phyloP scores from a whole-genome alignment of 1,284 basidiomycete genomes.

The Ustilago xerochloae region DNA sequence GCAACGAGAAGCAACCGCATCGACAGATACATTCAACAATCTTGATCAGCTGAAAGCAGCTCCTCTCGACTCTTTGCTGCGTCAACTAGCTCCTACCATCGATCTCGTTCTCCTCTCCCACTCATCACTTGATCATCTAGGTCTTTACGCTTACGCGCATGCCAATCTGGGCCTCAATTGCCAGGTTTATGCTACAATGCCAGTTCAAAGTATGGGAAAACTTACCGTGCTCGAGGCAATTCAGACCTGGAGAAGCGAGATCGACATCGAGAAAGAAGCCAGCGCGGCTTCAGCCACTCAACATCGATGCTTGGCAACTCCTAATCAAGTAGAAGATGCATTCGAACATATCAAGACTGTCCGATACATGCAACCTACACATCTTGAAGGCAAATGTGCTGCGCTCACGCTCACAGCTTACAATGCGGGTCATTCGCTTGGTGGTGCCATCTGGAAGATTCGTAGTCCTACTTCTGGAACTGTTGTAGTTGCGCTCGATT shows the following conservation, averaged over 20 bases:
- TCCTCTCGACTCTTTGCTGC: constrained; percentile 41
- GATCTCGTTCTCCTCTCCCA: constrained; percentile 92
- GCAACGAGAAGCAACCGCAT: constrained; percentile 15
- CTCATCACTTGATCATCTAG: constrained; percentile 87
- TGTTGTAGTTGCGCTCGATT: constrained; percentile 91
- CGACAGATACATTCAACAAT: constrained; percentile 24
- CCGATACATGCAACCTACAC: constrained; percentile 93
- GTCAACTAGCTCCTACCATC: constrained; percentile 75
- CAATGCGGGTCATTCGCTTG: constrained; percentile 93
- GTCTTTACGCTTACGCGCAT: constrained; percentile 89
- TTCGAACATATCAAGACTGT: constrained; percentile 92
- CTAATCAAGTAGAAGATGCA: constrained; percentile 89
- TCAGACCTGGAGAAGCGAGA: constrained; percentile 56
- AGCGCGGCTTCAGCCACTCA: neutral
- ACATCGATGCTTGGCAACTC: constrained; percentile 75
- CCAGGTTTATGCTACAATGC: constrained; percentile 94
- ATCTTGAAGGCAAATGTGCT: constrained; percentile 80
- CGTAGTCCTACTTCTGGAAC: constrained; percentile 95
- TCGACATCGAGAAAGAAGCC: constrained; percentile 52
- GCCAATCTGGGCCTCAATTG: constrained; percentile 87
- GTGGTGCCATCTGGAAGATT: constrained; percentile 98
- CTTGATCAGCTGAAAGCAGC: constrained; percentile 33
- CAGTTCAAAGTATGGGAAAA: constrained; percentile 94
- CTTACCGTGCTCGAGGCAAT: constrained; percentile 73
- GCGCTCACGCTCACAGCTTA: constrained; percentile 91